phyloP scores from a whole-genome alignment of 495 filamentous ascomycete species.

The Aspergillus mulundensis region DNA sequence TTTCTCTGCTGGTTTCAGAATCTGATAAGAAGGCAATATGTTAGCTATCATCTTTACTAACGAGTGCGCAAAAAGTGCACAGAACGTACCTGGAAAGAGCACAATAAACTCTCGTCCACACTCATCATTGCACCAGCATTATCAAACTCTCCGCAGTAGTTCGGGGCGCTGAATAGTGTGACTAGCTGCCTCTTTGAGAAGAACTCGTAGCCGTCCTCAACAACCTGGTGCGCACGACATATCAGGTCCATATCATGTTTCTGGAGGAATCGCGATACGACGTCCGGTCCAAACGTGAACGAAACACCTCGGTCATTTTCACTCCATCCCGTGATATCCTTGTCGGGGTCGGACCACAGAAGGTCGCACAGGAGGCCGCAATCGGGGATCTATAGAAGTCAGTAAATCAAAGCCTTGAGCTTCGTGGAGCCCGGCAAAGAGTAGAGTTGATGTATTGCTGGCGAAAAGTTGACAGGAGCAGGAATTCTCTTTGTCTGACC shows the following conservation, averaged over 20 bases:
- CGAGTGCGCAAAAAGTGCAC: slow-evolving; percentile 5
- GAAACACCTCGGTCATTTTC: slow-evolving; percentile 98
- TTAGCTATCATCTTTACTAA: neutral
- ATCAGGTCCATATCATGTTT: slow-evolving; percentile 99
- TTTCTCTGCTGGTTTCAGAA: slow-evolving; percentile 99
- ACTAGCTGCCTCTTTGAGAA: slow-evolving; percentile 98
- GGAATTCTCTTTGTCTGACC: neutral
- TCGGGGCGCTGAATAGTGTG: slow-evolving; percentile 95
- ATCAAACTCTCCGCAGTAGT: slow-evolving; percentile 99
- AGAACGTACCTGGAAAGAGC: slow-evolving; percentile 88
- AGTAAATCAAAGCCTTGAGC: slow-evolving; percentile 47
- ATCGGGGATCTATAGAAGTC: slow-evolving; percentile 81
- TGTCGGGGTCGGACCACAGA: slow-evolving; percentile 97
- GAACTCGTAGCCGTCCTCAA: slow-evolving; percentile 99
- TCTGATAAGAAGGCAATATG: slow-evolving; percentile 47
- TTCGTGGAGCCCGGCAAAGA: slow-evolving; percentile 33
- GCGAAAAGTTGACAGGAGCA: slow-evolving; percentile 5
- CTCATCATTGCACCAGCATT: slow-evolving; percentile 99
- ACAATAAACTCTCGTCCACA: slow-evolving; percentile 97
- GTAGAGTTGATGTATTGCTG: neutral
- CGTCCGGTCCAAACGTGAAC: slow-evolving; percentile 98
- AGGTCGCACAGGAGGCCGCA: slow-evolving; percentile 97
- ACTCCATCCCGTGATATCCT: slow-evolving; percentile 99
- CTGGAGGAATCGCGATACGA: slow-evolving; percentile 96
- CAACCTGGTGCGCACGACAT: slow-evolving; percentile 97